Evolutionary conservation across 2,329 filamentous ascomycete genomes (phyloP), one percentile per base, ranked within the genome.

Genomic region (Calonectria leucothoes): DNA sequence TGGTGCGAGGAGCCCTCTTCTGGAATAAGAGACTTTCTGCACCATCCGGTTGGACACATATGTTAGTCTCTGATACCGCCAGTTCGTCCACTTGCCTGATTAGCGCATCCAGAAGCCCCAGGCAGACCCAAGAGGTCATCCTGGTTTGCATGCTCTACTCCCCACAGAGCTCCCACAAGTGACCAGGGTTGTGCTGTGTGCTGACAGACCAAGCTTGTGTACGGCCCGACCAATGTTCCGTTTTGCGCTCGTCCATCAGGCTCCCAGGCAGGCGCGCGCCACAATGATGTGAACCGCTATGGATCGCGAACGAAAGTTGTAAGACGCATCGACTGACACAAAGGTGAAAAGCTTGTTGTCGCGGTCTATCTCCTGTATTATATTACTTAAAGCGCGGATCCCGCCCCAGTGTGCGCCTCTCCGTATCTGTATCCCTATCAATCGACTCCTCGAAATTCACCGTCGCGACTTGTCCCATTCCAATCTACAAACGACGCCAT

Each of bases 11-110:
- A 31, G 51, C 23, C 61, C 37, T 61, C 68, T 35, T 51, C 39
- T 49, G 37, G 33, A 25, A 42, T 42, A 64, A 74, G 72, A 27
- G 31, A 65, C 45, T 65, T 52, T 71, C 73, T 67, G 57, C 65
- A 49, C 49, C 71, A 42, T 27, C 37, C 20, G 14, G 63, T 63
- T 57, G 66, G 59, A 66, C 42, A 48, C 65, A 27, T 33, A 57
- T 27, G 14, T 57, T 48, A 51, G 33, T 45, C 55, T 39, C 55
- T 66, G 72, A 74, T 75, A 70, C 74, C 74, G 74, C 74, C 69
- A 69, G 71, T 74, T 61, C 59, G 71, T 42, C 51, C 52, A 48
- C 63, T 61, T 48, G 31, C 17, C 66, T 48, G 35, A 20, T 64
- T 68, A 63, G 70, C 48, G 64, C 31, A 66, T 35, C 29, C 65